These are phyloP conservation scores for Salvia rosmarinus DNA, from an alignment of 257 asterid genomes.

Conservation along the genomic window DNA sequence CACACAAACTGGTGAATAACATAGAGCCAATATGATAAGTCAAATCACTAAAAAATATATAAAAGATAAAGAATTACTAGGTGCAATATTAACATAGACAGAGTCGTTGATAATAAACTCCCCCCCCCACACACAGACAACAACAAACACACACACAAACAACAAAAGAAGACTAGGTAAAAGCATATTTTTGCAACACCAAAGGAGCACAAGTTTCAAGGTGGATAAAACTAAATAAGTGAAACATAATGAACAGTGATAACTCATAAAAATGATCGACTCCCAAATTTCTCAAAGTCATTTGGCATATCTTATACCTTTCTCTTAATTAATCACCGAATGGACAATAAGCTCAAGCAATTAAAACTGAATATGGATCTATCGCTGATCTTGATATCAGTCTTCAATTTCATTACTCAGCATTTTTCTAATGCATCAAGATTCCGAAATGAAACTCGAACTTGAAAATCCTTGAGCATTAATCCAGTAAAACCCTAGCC, in stretches of 20 bases:
- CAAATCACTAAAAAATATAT: too few species aligned
- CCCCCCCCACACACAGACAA: background rate
- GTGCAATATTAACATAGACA: constrained; percentile 4
- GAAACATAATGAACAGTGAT: background rate
- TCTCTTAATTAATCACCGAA: background rate
- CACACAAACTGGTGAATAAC: constrained; percentile 4
- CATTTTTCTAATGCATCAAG: constrained; percentile 24
- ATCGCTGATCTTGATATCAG: constrained; percentile 17
- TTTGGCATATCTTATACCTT: background rate
- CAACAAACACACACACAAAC: too few species aligned
- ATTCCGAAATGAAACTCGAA: constrained; percentile 9
- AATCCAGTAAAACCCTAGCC: constrained; percentile 26
- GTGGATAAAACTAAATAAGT: constrained; percentile 1
- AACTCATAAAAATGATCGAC: constrained; percentile 3
- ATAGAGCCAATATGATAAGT: constrained; percentile 9
- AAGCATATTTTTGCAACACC: background rate
- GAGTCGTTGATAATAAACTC: constrained; percentile 13
- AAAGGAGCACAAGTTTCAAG: constrained; percentile 17
- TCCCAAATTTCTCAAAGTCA: background rate
- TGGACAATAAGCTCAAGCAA: constrained; percentile 21
- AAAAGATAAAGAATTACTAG: constrained; percentile 18
- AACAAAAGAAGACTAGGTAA: background rate
- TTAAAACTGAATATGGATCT: constrained; percentile 22
- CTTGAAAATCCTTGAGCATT: constrained; percentile 18
- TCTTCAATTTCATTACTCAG: constrained; percentile 23